phyloP scores from a whole-genome alignment of 495 filamentous ascomycete genomes.

The Penicillium turbatum region DNA sequence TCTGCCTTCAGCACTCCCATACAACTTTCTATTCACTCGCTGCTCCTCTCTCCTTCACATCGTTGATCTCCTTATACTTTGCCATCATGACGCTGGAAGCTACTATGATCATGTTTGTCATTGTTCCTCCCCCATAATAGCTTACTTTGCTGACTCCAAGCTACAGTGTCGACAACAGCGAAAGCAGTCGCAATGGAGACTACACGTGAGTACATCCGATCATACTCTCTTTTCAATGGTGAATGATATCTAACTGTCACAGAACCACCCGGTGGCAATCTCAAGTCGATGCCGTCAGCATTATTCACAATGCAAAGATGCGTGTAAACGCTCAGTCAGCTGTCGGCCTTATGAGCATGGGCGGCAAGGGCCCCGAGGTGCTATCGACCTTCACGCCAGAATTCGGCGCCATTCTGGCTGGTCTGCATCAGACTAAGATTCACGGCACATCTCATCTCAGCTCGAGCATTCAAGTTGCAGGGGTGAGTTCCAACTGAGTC shows the following conservation, averaged over 20 bases:
- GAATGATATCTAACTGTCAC: slow-evolving; percentile 15
- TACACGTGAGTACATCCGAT: slow-evolving; percentile 51
- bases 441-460: slow-evolving; percentile 78
- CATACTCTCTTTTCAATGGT: not conserved
- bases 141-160: slow-evolving; percentile 22
- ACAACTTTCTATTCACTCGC: slow-evolving; percentile 6
- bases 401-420: slow-evolving; percentile 89
- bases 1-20: slow-evolving; percentile 14
- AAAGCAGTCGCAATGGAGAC: slow-evolving; percentile 95
- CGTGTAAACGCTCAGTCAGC: slow-evolving; percentile 93
- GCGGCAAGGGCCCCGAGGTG: slow-evolving; percentile 92
- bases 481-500: slow-evolving; percentile 53
- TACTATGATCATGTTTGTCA: slow-evolving; percentile 66
- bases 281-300: slow-evolving; percentile 88
- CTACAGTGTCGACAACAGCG: slow-evolving; percentile 88
- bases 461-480: slow-evolving; percentile 90
- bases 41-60: slow-evolving; percentile 5
- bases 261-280: slow-evolving; percentile 92
- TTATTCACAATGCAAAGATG: slow-evolving; percentile 92
- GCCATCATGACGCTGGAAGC: slow-evolving; percentile 68
- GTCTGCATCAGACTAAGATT: slow-evolving; percentile 92
- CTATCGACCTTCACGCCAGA: slow-evolving; percentile 93
- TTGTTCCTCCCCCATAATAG: slow-evolving; percentile 14
- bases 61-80: slow-evolving; percentile 9
- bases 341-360: slow-evolving; percentile 98